Conservation (phyloP, 2,329 filamentous ascomycete genomes). For the Mariannaea elegans region DNA sequence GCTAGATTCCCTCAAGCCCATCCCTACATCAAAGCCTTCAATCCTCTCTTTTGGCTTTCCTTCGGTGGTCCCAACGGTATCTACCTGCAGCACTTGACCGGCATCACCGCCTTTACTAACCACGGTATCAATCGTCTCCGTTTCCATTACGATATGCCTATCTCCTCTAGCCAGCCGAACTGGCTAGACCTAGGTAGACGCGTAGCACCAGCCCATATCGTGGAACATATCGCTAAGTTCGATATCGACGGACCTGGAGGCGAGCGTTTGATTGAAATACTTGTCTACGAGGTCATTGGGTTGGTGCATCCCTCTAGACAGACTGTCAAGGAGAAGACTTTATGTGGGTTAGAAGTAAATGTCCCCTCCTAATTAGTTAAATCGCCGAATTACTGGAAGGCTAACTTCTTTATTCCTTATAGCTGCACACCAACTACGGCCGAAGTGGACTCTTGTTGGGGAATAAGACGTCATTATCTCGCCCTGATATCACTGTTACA, state of each 20-base stretch:
- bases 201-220: no score
- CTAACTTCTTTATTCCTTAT: not conserved
- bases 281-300: not conserved
- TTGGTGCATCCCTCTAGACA: no score
- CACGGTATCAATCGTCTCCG: no score
- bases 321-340: no score
- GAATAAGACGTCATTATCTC: not conserved
- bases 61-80: not conserved
- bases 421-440: constrained; percentile 2
- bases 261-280: not conserved
- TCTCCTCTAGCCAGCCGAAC: no score
- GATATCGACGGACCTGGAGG: not conserved
- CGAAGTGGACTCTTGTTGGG: not conserved
- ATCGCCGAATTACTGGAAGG: not conserved
- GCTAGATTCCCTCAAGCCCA: not conserved
- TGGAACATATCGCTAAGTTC: no score
- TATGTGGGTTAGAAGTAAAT: not conserved
- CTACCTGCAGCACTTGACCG: not conserved
- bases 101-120: no score
- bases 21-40: not conserved
- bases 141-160: no score
- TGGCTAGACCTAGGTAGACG: no score
- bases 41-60: not conserved
- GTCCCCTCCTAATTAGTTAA: no score
- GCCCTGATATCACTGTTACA: not conserved